Base-by-base conservation (phyloP, 1,284 basidiomycete species). In the Pholiota adiposa region DNA sequence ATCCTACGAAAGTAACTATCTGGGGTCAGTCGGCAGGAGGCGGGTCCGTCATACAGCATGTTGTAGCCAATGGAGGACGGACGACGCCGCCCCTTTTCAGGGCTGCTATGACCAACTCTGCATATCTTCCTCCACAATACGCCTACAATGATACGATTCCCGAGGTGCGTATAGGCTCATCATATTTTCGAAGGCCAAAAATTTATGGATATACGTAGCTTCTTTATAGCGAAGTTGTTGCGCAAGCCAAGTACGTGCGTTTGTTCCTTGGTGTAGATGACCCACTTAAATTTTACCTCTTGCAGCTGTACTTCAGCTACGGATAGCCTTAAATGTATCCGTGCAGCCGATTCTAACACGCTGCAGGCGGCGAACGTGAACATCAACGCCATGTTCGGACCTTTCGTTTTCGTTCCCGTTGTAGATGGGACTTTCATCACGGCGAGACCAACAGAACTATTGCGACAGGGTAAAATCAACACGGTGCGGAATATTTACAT, bases 51-150 rank as follows among this genome's bases (percentile, higher is more conserved):
- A 43, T 78, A 14, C 77, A 78, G 51, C 77, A 78, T 19, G 62
- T 77, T 9, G 62, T 78, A 21, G 77, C 77, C 3, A 72, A 76
- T 44, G 66, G 67, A n/a, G 76, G 76, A 33, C 67, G 67, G 14
- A 77, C 76, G 0, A 58, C 56, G 8, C 82, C 80, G 0, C 74
- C 75, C 0, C 63, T 84, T 6, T 84, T 83, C 69, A 70, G 70
- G 49, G 73, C 59, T 9, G 82, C 79, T 0, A 81, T 82, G 4
- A 75, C 77, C 2, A 82, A 78, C 56, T 83, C 82, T 0, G 67
- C 72, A 0, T 82, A 73, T 63, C 60, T 82, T 1, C 80, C 80
- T 0, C 73, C 81, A 0, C 81, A 83, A 57, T 83, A 83, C 54
- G 48, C 63, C 0, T 83, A 75, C 63, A 74, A 82, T 56, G 75